Evolutionary conservation across 2,329 filamentous ascomycete species (phyloP), one percentile per base, ranked within the genome.

Genomic region (Penicillium concentricum): DNA sequence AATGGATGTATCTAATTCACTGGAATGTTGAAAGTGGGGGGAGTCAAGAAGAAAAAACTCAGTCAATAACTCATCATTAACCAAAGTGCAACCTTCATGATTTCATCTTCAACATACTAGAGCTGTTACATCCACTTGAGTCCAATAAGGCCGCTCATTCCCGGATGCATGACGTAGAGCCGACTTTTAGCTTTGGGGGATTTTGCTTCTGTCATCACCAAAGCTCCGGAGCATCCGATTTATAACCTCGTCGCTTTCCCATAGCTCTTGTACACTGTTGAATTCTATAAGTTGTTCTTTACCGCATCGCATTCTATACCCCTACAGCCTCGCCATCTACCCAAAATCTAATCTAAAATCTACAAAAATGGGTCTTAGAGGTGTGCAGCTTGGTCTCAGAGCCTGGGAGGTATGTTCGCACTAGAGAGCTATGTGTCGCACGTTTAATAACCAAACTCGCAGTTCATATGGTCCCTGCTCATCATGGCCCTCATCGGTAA

Each of bases 401-500:
- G 63, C 53, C 38, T 73, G 69, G 69, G 60, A 73, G 70, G 71
- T 73, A 68, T 37, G 62, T 58, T 30, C 16, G 18, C 18, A 28
- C 26, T 12, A n/a, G n/a, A 28, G 22, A 49, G 24, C 47, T 13
- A 30, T 12, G 8, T n/a, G 47, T 32, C 13, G 30, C 12, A 15
- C 10, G 1, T 15, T 15, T 7, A 24, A 12, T 51, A 39, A 65
- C 49, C n/a, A 28, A 12, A 15, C 32, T 26, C 37, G 28, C 41
- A 87, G 84, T 83, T 87, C 72, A 48, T 86, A 67, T 86, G 80
- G 75, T 78, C 83, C 34, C 69, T 87, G 55, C 78, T 88, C 66
- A 72, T 87, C 67, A 83, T 87, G 76, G 78, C 83, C 13, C 77
- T 88, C 44, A 70, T 85, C 63, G 85, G 84, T 63, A 85, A 87